These are phyloP conservation scores for Pseudotulostoma volvatum DNA, from an alignment of 495 filamentous ascomycete species.

Conservation along the genomic window DNA sequence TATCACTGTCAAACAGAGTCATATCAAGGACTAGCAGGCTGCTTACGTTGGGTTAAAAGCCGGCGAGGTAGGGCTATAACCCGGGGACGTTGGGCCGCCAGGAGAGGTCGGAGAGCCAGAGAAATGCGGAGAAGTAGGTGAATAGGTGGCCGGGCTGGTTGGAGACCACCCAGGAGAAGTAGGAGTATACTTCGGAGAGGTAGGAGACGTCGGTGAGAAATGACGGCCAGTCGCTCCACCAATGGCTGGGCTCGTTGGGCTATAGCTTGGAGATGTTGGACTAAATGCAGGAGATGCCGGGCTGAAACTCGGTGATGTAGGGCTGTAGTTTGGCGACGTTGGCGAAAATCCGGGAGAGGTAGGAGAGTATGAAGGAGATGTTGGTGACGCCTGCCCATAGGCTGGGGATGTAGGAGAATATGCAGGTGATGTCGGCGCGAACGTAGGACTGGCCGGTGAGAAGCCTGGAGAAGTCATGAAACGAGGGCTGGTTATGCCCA, in stretches of 20 bases:
- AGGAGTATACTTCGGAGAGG: constrained; percentile 60
- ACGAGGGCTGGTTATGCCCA: constrained; percentile 40
- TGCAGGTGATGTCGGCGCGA: constrained; percentile 58
- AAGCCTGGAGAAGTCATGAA: constrained; percentile 37
- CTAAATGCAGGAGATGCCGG: constrained; percentile 43
- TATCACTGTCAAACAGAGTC: not conserved
- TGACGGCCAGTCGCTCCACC: constrained; percentile 25
- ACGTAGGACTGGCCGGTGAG: constrained; percentile 52
- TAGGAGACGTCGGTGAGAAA: constrained; percentile 50
- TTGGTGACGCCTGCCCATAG: constrained; percentile 46
- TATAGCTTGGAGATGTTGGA: constrained; percentile 46
- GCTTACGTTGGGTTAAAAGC: constrained; percentile 31
- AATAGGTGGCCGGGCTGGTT: constrained; percentile 54
- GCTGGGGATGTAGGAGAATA: constrained; percentile 74
- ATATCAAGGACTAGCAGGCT: constrained; percentile 1
- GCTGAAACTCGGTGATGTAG: constrained; percentile 45
- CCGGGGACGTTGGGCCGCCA: constrained; percentile 35
- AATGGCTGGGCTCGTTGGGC: constrained; percentile 48
- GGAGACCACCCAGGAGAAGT: constrained; percentile 56
- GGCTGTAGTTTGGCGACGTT: constrained; percentile 47
- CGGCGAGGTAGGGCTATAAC: constrained; percentile 40
- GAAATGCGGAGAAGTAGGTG: constrained; percentile 59
- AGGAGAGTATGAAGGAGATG: constrained; percentile 61
- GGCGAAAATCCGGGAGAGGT: constrained; percentile 75
- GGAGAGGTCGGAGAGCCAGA: constrained; percentile 40